Evolutionary conservation across 768 basidiomycete genomes (phyloP).

Genomic region (Tulasnella sp.): DNA sequence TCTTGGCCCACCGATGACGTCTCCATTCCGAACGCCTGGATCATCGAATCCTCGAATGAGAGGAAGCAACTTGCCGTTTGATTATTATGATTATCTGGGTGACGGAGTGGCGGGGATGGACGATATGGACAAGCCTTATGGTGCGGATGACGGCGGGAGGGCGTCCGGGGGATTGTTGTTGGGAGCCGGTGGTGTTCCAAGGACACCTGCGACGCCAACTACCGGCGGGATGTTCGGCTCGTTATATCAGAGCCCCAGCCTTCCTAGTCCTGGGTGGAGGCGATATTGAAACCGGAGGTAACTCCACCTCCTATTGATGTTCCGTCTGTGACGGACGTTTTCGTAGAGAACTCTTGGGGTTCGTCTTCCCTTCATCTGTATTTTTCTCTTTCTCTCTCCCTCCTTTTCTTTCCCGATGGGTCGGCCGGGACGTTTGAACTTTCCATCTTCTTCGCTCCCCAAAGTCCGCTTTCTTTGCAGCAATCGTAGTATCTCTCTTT

Average conservation of each 20-base stretch:
- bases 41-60: background rate
- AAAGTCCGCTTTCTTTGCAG: too few species aligned
- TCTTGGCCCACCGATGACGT: constrained; percentile 47
- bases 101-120: background rate
- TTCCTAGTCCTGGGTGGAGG: constrained; percentile 24
- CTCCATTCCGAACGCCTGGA: constrained; percentile 18
- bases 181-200: background rate
- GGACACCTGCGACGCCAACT: constrained; percentile 14
- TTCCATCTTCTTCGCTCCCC: too few species aligned
- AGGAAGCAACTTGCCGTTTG: background rate
- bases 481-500: too few species aligned
- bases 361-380: constrained; percentile 61
- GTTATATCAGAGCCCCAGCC: constrained; percentile 66
- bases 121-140: constrained; percentile 2
- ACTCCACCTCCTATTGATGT: background rate
- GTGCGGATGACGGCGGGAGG: background rate
- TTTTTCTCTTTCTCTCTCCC: constrained; percentile 25
- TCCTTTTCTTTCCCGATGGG: too few species aligned
- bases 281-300: constrained; percentile 10
- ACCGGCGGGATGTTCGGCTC: constrained; percentile 55
- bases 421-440: too few species aligned
- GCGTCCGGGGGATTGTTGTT: background rate
- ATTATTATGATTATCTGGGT: constrained; percentile 12
- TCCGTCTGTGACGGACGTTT: too few species aligned
- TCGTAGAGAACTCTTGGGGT: constrained; percentile 18